Percentiles rank a stretch among this genome's conserved stretches.
Conservation (phyloP, 1,284 basidiomycete genomes). For the Baeospora myosura region DNA sequence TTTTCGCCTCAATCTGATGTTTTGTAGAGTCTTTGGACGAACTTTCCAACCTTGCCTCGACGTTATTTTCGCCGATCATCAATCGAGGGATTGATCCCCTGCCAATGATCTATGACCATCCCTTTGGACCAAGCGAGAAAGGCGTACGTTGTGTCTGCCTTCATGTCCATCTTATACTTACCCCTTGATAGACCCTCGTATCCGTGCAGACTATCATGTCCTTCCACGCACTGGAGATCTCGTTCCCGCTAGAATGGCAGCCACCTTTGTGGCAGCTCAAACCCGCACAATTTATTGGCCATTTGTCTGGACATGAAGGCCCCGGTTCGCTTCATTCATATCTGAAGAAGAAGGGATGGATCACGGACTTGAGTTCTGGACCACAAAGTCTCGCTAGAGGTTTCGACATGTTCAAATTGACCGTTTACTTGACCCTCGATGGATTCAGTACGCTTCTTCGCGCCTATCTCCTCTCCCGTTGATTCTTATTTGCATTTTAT, state of each 20-base stretch:
- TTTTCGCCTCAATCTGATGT: background rate
- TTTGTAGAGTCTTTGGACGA: constrained; percentile 73
- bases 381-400: constrained; percentile 70
- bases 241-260: constrained; percentile 85
- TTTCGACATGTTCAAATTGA: constrained; percentile 87
- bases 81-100: constrained; percentile 64
- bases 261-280: constrained; percentile 74
- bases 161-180: constrained; percentile 6
- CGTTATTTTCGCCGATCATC: constrained; percentile 69
- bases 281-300: constrained; percentile 76
- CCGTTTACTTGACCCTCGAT: constrained; percentile 75
- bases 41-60: constrained; percentile 63
- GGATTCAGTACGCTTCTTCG: constrained; percentile 65
- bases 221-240: constrained; percentile 81
- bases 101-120: constrained; percentile 69
- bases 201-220: constrained; percentile 89
- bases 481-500: too few relatives aligned
- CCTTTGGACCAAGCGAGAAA: constrained; percentile 68
- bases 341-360: constrained; percentile 90
- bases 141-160: constrained; percentile 47
- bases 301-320: constrained; percentile 95
- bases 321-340: constrained; percentile 89
- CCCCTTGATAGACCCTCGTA: constrained; percentile 66
- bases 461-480: constrained; percentile 4
- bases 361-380: constrained; percentile 73